Evolutionary conservation across 2,329 filamentous ascomycete genomes (phyloP).

Genomic region (Hawksworthiomyces lignivorus): DNA sequence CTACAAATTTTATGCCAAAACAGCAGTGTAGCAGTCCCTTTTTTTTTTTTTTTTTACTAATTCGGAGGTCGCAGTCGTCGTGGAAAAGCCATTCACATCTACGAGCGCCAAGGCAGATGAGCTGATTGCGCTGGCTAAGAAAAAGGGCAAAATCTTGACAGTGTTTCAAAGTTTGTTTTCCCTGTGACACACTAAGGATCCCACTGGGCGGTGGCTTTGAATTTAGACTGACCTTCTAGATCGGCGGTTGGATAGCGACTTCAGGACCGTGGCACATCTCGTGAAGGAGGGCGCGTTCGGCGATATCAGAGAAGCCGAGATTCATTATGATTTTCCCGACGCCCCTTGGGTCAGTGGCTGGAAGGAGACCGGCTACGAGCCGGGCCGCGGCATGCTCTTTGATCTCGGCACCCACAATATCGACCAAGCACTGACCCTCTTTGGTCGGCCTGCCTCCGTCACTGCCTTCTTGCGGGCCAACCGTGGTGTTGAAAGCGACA

Average conservation of each 20-base stretch:
- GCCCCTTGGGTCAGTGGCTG: slow-evolving; percentile 29
- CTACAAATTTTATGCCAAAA: no score
- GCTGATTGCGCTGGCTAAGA: slow-evolving; percentile 40
- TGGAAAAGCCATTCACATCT: slow-evolving; percentile 60
- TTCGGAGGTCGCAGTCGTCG: slow-evolving; percentile 36
- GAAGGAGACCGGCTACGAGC: slow-evolving; percentile 22
- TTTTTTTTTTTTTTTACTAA: neutral
- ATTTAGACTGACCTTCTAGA: slow-evolving; percentile 11
- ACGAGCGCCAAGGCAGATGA: slow-evolving; percentile 49
- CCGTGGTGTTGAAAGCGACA: slow-evolving; percentile 29
- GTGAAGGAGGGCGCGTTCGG: slow-evolving; percentile 43
- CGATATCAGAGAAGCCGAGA: slow-evolving; percentile 55
- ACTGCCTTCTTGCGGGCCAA: slow-evolving; percentile 52
- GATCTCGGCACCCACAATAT: slow-evolving; percentile 48
- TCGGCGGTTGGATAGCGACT: slow-evolving; percentile 50
- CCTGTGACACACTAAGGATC: no score
- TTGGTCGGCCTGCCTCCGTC: slow-evolving; percentile 49
- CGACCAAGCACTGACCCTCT: slow-evolving; percentile 51
- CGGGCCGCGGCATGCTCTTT: slow-evolving; percentile 31
- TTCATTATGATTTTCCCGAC: slow-evolving; percentile 53
- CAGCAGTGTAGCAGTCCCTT: neutral
- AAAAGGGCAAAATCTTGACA: slow-evolving; percentile 38
- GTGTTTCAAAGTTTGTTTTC: slow-evolving; percentile 45
- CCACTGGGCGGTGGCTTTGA: no score
- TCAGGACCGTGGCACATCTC: slow-evolving; percentile 50